These are phyloP conservation scores for Cerioporus squamosus DNA, from an alignment of 1,284 basidiomycete species.

Conservation along the genomic window DNA sequence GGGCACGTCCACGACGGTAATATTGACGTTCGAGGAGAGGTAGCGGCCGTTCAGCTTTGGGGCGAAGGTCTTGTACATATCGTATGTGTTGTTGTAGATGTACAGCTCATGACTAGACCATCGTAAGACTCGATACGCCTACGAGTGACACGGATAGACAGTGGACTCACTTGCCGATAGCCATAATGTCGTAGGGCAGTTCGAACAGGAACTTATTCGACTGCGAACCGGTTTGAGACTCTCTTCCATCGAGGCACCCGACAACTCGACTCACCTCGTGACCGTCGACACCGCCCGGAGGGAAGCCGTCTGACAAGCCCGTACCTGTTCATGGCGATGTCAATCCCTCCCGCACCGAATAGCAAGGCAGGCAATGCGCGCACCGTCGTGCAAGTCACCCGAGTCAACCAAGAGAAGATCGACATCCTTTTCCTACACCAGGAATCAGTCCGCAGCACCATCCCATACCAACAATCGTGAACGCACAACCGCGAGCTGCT, in stretches of 20 bases:
- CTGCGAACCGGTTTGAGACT: conserved; percentile 35
- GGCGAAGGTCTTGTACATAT: conserved; percentile 82
- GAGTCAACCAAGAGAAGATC: conserved; percentile 76
- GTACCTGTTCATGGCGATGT: conserved; percentile 48
- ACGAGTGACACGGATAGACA: conserved; percentile 36
- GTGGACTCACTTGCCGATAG: conserved; percentile 78
- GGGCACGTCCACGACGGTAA: conserved; percentile 70
- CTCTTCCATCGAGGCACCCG: neutral
- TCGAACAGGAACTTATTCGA: conserved; percentile 73
- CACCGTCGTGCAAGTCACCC: conserved; percentile 83
- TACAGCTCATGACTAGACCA: conserved; percentile 81
- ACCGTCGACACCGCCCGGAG: conserved; percentile 70
- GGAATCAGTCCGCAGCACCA: neutral
- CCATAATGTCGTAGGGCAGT: conserved; percentile 82
- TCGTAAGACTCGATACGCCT: neutral
- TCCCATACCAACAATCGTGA: neutral
- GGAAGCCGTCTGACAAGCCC: conserved; percentile 74
- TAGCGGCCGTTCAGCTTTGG: conserved; percentile 77
- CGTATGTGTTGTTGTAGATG: conserved; percentile 73
- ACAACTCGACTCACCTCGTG: conserved; percentile 55
- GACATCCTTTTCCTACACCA: conserved; percentile 59
- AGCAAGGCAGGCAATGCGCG: conserved; percentile 26
- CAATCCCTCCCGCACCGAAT: neutral
- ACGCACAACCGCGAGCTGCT: conserved; percentile 59
- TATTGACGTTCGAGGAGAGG: conserved; percentile 85